Percentiles rank a stretch among this genome's conserved stretches.
Conservation (phyloP, 305 asterid genomes). For the Galium porrigens region DNA sequence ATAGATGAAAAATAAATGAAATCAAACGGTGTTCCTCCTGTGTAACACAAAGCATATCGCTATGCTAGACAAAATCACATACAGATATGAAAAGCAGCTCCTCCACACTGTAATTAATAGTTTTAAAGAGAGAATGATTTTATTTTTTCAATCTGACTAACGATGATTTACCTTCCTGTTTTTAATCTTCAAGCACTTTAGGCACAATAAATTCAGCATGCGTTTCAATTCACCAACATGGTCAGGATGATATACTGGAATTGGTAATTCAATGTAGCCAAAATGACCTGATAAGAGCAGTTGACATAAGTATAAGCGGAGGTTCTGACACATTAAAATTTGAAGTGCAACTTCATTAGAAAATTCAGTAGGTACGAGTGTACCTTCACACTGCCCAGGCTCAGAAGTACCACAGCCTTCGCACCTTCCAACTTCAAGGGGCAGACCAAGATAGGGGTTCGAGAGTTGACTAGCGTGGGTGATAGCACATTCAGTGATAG, state of each 20-base stretch:
- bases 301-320: not conserved
- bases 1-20: not conserved
- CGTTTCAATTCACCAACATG: conserved; percentile 70
- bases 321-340: conserved; percentile 1
- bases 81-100: not conserved
- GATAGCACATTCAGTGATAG: conserved; percentile 69
- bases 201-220: conserved; percentile 61
- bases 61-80: not conserved
- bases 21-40: not conserved
- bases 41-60: not conserved
- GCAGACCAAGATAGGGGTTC: conserved; percentile 91
- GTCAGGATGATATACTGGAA: conserved; percentile 77
- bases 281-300: conserved; percentile 60
- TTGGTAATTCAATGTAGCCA: conserved; percentile 85
- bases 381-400: conserved; percentile 97
- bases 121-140: not conserved
- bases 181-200: conserved; percentile 69
- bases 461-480: conserved; percentile 79
- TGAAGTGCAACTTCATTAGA: not conserved
- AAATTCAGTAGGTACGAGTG: not conserved
- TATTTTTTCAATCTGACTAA: not conserved
- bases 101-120: not conserved
- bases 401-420: conserved; percentile 91
- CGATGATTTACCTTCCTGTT: conserved; percentile 45
- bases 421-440: conserved; percentile 84